Conservation (phyloP, 2,329 filamentous ascomycete species). For the Arthrocladium fulminans region DNA sequence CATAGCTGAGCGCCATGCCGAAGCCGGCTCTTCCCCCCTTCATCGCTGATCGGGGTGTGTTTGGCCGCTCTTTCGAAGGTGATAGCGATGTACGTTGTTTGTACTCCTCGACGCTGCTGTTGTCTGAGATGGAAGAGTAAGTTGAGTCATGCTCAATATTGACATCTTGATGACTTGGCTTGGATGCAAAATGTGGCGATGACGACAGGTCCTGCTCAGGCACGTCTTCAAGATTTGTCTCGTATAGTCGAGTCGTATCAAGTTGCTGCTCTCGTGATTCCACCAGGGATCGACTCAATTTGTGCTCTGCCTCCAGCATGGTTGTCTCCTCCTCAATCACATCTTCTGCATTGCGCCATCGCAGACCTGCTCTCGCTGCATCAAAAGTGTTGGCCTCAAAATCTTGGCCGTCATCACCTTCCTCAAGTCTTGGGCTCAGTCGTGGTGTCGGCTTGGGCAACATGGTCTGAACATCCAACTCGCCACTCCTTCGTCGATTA, state of each 20-base stretch:
- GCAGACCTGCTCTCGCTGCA: not conserved
- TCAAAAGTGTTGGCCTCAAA: conserved; percentile 2
- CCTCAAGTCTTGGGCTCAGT: not conserved
- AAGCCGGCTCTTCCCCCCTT: conserved; percentile 18
- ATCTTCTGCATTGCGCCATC: conserved; percentile 4
- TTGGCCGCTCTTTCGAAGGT: conserved; percentile 8
- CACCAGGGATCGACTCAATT: not conserved
- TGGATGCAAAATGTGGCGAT: not conserved
- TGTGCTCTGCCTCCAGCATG: conserved; percentile 1
- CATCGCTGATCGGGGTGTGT: conserved; percentile 21
- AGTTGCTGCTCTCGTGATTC: not conserved
- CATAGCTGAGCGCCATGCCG: not conserved
- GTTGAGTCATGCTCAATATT: conserved; percentile 4
- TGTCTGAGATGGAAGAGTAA: conserved; percentile 4
- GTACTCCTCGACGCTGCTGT: not conserved
- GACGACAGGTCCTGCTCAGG: conserved; percentile 8
- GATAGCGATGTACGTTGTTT: conserved; percentile 1
- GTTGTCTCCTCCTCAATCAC: conserved; percentile 6
- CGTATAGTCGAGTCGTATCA: conserved; percentile 5
- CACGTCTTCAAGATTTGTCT: conserved; percentile 3
- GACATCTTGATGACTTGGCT: not conserved
- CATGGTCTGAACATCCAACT: conserved; percentile 21
- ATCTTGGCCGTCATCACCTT: not conserved
- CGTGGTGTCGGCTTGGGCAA: conserved; percentile 4
- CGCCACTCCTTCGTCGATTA: conserved; percentile 14